Evolutionary conservation across 2,329 filamentous ascomycete genomes (phyloP).

Genomic region (Alternaria sp.): DNA sequence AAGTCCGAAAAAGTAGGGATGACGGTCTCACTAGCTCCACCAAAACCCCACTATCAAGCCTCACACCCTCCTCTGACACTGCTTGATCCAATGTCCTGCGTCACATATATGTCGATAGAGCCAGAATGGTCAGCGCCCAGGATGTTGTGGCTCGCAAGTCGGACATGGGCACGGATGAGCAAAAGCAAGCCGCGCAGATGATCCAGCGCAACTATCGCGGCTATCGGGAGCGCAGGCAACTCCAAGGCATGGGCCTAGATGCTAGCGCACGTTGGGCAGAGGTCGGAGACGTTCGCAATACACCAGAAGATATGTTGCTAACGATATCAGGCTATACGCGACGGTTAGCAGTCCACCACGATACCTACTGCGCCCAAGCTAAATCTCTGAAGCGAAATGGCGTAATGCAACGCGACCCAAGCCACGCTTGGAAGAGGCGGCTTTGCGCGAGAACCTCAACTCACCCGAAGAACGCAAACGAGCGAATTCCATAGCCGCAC

Average conservation of each 20-base stretch:
- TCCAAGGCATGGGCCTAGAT: constrained; percentile 73
- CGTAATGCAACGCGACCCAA: constrained; percentile 59
- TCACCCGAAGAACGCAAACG: constrained; percentile 40
- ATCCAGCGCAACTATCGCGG: constrained; percentile 75
- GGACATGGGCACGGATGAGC: constrained; percentile 24
- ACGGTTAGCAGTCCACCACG: constrained; percentile 48
- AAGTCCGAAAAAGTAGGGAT: not conserved
- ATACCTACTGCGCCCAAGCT: constrained; percentile 33
- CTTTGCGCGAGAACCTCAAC: constrained; percentile 24
- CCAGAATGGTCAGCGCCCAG: constrained; percentile 23
- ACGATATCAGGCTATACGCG: constrained; percentile 59
- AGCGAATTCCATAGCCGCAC: constrained; percentile 58
- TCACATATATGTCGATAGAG: constrained; percentile 10
- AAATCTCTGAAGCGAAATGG: constrained; percentile 60
- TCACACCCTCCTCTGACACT: constrained; percentile 12
- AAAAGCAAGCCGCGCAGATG: constrained; percentile 45
- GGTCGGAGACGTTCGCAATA: constrained; percentile 56
- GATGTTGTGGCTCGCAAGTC: constrained; percentile 16
- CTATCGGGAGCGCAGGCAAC: constrained; percentile 74
- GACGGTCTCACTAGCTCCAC: constrained; percentile 16
- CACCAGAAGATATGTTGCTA: constrained; percentile 4
- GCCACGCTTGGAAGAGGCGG: constrained; percentile 50
- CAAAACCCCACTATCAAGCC: constrained; percentile 17
- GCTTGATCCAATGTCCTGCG: constrained; percentile 15
- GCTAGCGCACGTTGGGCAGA: constrained; percentile 76